Evolutionary conservation across 176 grass and related monocot species (phyloP).

Genomic region (Pontederia crassipes): DNA sequence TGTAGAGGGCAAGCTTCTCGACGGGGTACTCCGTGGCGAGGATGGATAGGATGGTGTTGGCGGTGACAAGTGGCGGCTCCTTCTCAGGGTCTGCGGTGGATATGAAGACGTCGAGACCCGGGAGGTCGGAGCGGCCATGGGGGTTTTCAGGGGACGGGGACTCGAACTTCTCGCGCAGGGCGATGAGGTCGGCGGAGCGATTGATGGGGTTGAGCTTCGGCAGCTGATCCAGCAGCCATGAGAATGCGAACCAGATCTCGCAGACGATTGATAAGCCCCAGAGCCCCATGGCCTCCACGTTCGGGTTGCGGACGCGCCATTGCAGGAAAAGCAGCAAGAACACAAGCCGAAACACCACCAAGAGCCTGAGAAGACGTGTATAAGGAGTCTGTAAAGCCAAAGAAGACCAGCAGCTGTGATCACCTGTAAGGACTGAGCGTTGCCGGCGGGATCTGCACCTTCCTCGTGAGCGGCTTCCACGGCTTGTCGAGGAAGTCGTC

Average conservation of each 20-base stretch:
- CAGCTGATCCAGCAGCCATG: conserved; percentile 40
- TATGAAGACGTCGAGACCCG: conserved; percentile 39
- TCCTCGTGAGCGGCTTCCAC: conserved; percentile 26
- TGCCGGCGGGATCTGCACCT: not conserved
- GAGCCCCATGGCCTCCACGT: conserved; percentile 34
- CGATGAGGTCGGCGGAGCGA: conserved; percentile 26
- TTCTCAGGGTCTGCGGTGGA: conserved; percentile 45
- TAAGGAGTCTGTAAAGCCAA: not conserved
- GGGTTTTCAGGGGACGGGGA: conserved; percentile 25
- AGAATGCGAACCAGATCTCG: conserved; percentile 46
- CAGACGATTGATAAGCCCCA: conserved; percentile 43
- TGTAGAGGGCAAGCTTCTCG: too few relatives aligned
- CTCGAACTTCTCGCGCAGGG: conserved; percentile 38
- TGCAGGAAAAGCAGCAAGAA: conserved; percentile 23
- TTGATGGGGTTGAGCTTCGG: conserved; percentile 43
- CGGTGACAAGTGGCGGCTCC: conserved; percentile 25
- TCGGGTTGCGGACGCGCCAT: conserved; percentile 28
- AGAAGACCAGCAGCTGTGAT: not conserved
- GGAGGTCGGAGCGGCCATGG: conserved; percentile 33
- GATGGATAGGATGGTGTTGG: too few relatives aligned
- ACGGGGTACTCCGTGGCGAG: too few relatives aligned
- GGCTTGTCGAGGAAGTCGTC: conserved; percentile 30
- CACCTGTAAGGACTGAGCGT: conserved; percentile 41
- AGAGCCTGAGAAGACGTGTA: conserved; percentile 10
- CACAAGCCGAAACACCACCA: conserved; percentile 23